Evolutionary conservation across 345 rosid species (phyloP).

Genomic region (Brassica rapa): DNA sequence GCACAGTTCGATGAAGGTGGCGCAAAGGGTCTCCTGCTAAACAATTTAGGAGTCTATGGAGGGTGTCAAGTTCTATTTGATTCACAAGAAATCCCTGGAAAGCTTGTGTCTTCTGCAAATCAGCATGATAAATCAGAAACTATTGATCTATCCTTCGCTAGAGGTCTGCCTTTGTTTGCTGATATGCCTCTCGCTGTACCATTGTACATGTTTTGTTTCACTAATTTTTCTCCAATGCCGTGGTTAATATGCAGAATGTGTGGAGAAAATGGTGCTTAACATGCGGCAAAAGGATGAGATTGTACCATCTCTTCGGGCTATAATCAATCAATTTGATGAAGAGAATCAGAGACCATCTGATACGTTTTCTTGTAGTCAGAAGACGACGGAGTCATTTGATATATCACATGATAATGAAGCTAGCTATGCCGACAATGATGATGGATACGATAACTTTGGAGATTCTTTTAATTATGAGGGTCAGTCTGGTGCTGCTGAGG

Average conservation of each 20-base stretch:
- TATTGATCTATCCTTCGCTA: constrained; percentile 73
- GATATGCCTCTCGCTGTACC: constrained; percentile 13
- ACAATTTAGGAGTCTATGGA: constrained; percentile 88
- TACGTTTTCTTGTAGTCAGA: constrained; percentile 51
- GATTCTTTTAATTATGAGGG: constrained; percentile 55
- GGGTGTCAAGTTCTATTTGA: constrained; percentile 91
- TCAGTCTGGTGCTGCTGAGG: constrained; percentile 52
- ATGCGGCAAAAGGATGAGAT: constrained; percentile 71
- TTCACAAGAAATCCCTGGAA: constrained; percentile 86
- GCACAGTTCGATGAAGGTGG: constrained; percentile 99
- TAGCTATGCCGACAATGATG: constrained; percentile 53
- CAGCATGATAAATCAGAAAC: constrained; percentile 53
- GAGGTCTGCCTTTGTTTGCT: constrained; percentile 56
- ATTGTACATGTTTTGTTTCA: constrained; percentile 3
- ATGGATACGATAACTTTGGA: constrained; percentile 55
- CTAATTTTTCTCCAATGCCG: neutral
- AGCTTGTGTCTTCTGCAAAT: constrained; percentile 51
- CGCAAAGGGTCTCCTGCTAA: constrained; percentile 82
- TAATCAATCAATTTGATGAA: constrained; percentile 72
- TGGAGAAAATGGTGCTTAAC: constrained; percentile 68
- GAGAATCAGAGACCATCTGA: constrained; percentile 63
- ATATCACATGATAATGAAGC: constrained; percentile 41
- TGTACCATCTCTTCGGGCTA: constrained; percentile 65
- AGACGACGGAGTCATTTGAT: constrained; percentile 46
- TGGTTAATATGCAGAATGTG: constrained; percentile 52